These are phyloP conservation scores for Cryptococcus sp. DNA, from an alignment of 1,284 basidiomycete genomes.

Conservation along the genomic window DNA sequence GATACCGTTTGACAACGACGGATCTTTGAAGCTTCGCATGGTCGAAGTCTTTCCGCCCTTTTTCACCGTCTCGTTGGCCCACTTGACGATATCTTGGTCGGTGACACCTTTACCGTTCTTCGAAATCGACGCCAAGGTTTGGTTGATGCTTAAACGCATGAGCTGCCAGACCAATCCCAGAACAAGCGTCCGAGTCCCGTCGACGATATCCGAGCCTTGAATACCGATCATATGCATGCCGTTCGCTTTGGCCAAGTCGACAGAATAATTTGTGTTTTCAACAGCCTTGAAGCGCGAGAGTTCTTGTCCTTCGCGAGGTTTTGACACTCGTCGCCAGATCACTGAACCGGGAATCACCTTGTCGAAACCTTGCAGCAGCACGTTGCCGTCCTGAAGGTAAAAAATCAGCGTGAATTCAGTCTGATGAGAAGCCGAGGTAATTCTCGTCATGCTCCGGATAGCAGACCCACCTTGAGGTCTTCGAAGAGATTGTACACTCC, in stretches of 20 bases:
- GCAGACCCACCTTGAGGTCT: slow-evolving; percentile 69
- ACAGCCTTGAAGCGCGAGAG: slow-evolving; percentile 95
- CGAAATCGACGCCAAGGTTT: slow-evolving; percentile 79
- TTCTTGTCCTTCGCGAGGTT: slow-evolving; percentile 82
- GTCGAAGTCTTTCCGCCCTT: slow-evolving; percentile 65
- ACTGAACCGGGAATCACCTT: slow-evolving; percentile 91
- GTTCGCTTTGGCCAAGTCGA: slow-evolving; percentile 89
- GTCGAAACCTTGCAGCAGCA: slow-evolving; percentile 95
- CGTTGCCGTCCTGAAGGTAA: slow-evolving; percentile 65
- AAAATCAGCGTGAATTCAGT: slow-evolving; percentile 9
- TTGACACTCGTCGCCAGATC: slow-evolving; percentile 89
- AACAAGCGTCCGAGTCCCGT: slow-evolving; percentile 86
- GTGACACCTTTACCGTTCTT: slow-evolving; percentile 76
- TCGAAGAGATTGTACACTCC: slow-evolving; percentile 96
- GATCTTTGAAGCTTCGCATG: slow-evolving; percentile 93
- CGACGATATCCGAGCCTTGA: slow-evolving; percentile 95
- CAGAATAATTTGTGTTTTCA: slow-evolving; percentile 96
- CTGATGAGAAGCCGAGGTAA: slow-evolving; percentile 6
- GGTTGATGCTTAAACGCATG: slow-evolving; percentile 90
- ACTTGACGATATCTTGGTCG: slow-evolving; percentile 91
- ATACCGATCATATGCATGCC: slow-evolving; percentile 96
- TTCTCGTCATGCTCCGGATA: background rate
- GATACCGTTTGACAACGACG: slow-evolving; percentile 80
- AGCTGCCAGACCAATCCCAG: slow-evolving; percentile 97
- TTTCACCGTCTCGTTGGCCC: slow-evolving; percentile 91